phyloP scores from a whole-genome alignment of 1,139 yeast species.

The Nakaseomyces uthaithaninus region DNA sequence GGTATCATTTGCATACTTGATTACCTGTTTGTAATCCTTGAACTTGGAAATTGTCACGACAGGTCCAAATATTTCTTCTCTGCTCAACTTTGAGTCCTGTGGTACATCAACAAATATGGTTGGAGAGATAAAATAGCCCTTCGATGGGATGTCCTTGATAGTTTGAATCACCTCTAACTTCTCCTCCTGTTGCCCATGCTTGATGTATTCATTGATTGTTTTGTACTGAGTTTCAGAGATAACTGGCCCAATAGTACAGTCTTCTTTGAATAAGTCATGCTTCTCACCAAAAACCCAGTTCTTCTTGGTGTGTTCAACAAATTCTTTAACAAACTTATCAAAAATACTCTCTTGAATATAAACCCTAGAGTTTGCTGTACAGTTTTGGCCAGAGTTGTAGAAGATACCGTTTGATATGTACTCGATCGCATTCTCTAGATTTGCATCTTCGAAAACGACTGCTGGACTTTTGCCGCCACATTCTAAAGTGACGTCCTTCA shows the following conservation, averaged over 20 bases:
- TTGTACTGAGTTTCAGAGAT: constrained; percentile 58
- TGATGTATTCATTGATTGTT: constrained; percentile 47
- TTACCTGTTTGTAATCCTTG: constrained; percentile 61
- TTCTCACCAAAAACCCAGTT: constrained; percentile 47
- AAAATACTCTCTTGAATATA: constrained; percentile 64
- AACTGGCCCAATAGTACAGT: constrained; percentile 69
- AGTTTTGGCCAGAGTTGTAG: constrained; percentile 81
- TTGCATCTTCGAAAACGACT: constrained; percentile 64
- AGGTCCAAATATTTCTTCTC: constrained; percentile 88
- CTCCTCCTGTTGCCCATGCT: constrained; percentile 57
- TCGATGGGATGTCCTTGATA: constrained; percentile 30
- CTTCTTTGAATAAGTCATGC: constrained; percentile 41
- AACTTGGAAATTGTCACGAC: constrained; percentile 73
- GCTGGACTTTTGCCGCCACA: constrained; percentile 89
- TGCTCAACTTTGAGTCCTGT: constrained; percentile 50
- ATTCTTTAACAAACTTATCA: constrained; percentile 48
- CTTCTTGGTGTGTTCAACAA: constrained; percentile 40
- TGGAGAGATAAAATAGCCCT: constrained; percentile 61
- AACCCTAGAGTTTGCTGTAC: constrained; percentile 82
- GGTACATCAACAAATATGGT: constrained; percentile 58
- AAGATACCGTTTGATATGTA: constrained; percentile 82
- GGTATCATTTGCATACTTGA: constrained; percentile 63
- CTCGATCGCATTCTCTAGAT: constrained; percentile 70
- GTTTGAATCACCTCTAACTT: constrained; percentile 15
- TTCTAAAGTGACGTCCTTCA: constrained; percentile 77